Conservation (phyloP, 2,329 filamentous ascomycete genomes). For the Calonectria fujianensis region DNA sequence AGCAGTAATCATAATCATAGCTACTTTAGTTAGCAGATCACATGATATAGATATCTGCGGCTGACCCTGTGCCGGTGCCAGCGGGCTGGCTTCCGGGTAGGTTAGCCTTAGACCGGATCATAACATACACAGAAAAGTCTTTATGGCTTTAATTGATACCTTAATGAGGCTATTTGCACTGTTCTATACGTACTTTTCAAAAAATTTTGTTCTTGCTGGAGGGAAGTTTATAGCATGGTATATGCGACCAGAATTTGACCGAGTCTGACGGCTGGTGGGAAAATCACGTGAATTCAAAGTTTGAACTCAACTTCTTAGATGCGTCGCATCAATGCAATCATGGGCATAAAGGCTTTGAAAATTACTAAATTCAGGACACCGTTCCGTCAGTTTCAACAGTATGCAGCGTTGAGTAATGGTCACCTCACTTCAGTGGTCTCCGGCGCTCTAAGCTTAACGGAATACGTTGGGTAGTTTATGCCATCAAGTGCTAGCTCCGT, state of each 20-base stretch:
- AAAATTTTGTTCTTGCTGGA: too few relatives aligned
- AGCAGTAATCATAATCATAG: too few relatives aligned
- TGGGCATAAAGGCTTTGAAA: neutral
- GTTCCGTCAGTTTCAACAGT: neutral
- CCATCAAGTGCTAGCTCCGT: neutral
- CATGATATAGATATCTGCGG: too few relatives aligned
- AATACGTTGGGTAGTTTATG: neutral
- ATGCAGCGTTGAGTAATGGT: neutral
- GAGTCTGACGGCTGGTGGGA: neutral
- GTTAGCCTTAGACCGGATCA: too few relatives aligned
- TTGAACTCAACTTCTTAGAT: neutral
- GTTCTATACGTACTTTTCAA: too few relatives aligned
- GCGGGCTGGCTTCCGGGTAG: too few relatives aligned
- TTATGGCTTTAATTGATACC: too few relatives aligned
- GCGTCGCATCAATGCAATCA: neutral
- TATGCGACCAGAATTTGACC: neutral
- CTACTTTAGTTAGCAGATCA: too few relatives aligned
- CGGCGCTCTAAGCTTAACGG: neutral
- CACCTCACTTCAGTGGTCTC: neutral
- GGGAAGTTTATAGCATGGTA: neutral
- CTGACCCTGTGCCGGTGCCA: too few relatives aligned
- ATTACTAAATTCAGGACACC: neutral
- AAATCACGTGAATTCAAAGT: too few relatives aligned
- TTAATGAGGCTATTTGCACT: too few relatives aligned
- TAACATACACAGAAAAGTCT: too few relatives aligned